Base-by-base conservation (phyloP, 2,329 filamentous ascomycete genomes). In the Ceratocystis colombiana region DNA sequence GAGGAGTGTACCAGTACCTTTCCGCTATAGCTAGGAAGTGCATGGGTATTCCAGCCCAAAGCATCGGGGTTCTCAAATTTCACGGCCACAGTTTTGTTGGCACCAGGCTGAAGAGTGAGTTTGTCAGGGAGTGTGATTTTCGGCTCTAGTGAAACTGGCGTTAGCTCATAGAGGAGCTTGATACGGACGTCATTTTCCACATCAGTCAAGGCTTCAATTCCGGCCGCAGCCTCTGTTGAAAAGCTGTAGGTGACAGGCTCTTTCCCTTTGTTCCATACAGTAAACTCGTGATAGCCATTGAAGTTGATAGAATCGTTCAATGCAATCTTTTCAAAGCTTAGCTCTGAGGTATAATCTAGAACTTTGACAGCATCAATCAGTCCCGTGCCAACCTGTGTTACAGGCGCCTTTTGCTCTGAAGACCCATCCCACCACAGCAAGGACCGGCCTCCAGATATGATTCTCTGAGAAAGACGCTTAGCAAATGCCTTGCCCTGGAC, bases 221-320 rank as follows among this genome's bases (percentile, higher is more conserved):
- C 79, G 6, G 76, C 76, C 5, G 77, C 75, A 0, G 76, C 72
- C 59, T 80, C 75, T 7, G 77, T 68, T 30, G 72, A 70, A 61
- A 79, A 75, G 0, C 70, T 73, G 70, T 82, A 82, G 2, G 73
- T 73, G 15, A 78, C 72, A 1, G 73, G 71, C 28, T 73, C 72
- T 30, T 71, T 71, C 28, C 74, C 79, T 17, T 72, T 74, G 70
- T 83, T 83, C 25, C 74, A 77, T 64, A 83, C 76, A 48, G 72
- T 71, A 25, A 76, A 71, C 0, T 65, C 69, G 72, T 77, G 77
- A 3, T 68, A 67, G 1, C 72, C 67, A 12, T 69, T 69, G 67
- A 82, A 79, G 64, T 78, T 69, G 53, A 76, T 73, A 0, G 79
- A 81, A 66, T 83, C 81, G 63, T 78, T 79, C 65, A 83, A 76